phyloP scores from a whole-genome alignment of 805 yeast species.

The Trichomonascus vanleenenianus region DNA sequence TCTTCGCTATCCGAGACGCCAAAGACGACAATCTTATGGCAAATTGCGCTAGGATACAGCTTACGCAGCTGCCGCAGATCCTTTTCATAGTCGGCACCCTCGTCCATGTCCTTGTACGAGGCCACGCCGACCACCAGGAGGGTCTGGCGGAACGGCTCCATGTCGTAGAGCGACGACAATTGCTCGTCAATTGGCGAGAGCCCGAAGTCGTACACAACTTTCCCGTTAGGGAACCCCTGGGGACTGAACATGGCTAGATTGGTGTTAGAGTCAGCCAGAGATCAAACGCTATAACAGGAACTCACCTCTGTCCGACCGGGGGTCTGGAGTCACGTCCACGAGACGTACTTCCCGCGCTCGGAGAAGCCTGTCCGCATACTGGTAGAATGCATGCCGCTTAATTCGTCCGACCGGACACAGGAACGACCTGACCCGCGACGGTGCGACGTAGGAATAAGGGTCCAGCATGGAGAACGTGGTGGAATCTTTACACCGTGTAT shows the following conservation, averaged over 20 bases:
- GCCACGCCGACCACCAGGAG: slow-evolving; percentile 43
- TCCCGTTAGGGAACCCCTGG: slow-evolving; percentile 74
- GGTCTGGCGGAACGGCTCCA: slow-evolving; percentile 82
- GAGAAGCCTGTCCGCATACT: slow-evolving; percentile 38
- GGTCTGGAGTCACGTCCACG: slow-evolving; percentile 65
- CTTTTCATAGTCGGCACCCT: slow-evolving; percentile 18
- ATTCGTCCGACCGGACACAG: slow-evolving; percentile 60
- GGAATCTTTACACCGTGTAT: neutral
- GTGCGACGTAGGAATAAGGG: slow-evolving; percentile 42
- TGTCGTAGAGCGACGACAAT: slow-evolving; percentile 60
- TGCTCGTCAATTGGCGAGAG: slow-evolving; percentile 43
- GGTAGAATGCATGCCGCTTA: slow-evolving; percentile 34
- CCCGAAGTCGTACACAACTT: slow-evolving; percentile 51
- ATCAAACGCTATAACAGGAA: neutral
- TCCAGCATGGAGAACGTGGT: slow-evolving; percentile 14
- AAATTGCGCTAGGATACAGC: slow-evolving; percentile 39
- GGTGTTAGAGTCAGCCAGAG: neutral
- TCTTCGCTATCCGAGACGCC: slow-evolving; percentile 24
- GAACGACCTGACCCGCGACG: slow-evolving; percentile 58
- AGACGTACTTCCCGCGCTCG: slow-evolving; percentile 57
- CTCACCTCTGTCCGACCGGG: slow-evolving; percentile 33
- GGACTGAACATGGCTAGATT: slow-evolving; percentile 57
- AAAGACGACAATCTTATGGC: slow-evolving; percentile 34
- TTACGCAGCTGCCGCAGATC: slow-evolving; percentile 37
- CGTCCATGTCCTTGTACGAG: slow-evolving; percentile 22